These are phyloP conservation scores for Hypoxylon sp. DNA, from an alignment of 2,329 filamentous ascomycete species.

Conservation along the genomic window DNA sequence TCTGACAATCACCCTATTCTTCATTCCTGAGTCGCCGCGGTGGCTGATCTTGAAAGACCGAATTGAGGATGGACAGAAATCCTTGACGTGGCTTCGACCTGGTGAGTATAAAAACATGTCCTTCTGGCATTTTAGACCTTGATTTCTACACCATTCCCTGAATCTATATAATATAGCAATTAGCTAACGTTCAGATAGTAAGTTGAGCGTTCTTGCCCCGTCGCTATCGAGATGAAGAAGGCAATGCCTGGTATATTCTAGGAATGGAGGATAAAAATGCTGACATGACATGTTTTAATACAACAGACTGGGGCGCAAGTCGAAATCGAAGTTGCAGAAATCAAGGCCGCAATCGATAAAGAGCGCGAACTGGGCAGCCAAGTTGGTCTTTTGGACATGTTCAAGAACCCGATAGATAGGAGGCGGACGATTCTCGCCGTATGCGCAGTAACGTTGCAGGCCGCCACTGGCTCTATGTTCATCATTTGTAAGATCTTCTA, in stretches of 20 bases:
- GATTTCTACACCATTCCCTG: too few species aligned
- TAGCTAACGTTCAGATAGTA: too few species aligned
- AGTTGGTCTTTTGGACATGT: slow-evolving; percentile 60
- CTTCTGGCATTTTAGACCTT: too few species aligned
- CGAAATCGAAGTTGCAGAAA: slow-evolving; percentile 55
- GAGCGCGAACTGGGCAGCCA: slow-evolving; percentile 55
- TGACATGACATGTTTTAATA: too few species aligned
- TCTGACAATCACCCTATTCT: slow-evolving; percentile 50
- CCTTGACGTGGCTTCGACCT: slow-evolving; percentile 57
- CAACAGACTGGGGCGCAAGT: slow-evolving; percentile 47
- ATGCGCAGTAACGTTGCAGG: slow-evolving; percentile 60
- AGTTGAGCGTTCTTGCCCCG: too few species aligned
- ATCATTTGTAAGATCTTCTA: slow-evolving; percentile 56
- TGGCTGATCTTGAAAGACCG: slow-evolving; percentile 52
- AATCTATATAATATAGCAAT: too few species aligned
- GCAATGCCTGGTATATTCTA: too few species aligned
- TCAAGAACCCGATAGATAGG: slow-evolving; percentile 62
- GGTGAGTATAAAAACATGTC: too few species aligned
- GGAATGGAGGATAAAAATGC: too few species aligned
- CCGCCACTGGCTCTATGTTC: slow-evolving; percentile 63
- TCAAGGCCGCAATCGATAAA: slow-evolving; percentile 55
- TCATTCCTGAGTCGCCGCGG: slow-evolving; percentile 55
- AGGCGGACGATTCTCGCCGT: slow-evolving; percentile 60
- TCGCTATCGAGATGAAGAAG: too few species aligned
- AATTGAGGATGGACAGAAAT: slow-evolving; percentile 53